Evolutionary conservation across 805 yeast species (phyloP).

Genomic region (Monosporozyma solicola): DNA sequence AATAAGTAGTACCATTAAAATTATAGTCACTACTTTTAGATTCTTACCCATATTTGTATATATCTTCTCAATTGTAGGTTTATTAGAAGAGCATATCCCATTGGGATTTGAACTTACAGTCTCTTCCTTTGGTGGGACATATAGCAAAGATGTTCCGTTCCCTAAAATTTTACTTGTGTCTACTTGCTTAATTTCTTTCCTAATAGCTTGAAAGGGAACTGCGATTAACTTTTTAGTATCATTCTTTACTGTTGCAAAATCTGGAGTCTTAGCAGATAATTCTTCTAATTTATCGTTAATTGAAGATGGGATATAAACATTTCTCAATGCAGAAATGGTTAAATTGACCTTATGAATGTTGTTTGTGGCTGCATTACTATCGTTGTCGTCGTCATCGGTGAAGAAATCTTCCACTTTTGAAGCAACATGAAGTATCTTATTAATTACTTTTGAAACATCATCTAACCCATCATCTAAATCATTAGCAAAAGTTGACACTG

Average conservation of each 20-base stretch:
- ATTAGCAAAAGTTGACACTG: slow-evolving; percentile 44
- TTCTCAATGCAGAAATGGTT: slow-evolving; percentile 45
- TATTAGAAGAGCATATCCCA: slow-evolving; percentile 34
- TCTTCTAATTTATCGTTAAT: slow-evolving; percentile 49
- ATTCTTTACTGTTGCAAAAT: slow-evolving; percentile 55
- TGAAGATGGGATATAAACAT: slow-evolving; percentile 55
- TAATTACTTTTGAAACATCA: slow-evolving; percentile 49
- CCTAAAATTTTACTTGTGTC: slow-evolving; percentile 23
- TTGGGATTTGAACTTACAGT: slow-evolving; percentile 8
- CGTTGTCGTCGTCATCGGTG: slow-evolving; percentile 33
- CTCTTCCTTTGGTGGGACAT: slow-evolving; percentile 33
- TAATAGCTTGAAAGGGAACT: slow-evolving; percentile 49
- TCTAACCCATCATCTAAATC: slow-evolving; percentile 60
- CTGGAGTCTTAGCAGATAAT: slow-evolving; percentile 48
- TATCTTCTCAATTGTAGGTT: slow-evolving; percentile 33
- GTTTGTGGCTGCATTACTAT: slow-evolving; percentile 21
- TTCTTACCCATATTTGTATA: slow-evolving; percentile 27
- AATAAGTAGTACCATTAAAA: slow-evolving; percentile 33
- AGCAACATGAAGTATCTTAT: slow-evolving; percentile 44
- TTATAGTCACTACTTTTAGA: slow-evolving; percentile 31
- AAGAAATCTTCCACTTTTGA: slow-evolving; percentile 50
- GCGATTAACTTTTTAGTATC: slow-evolving; percentile 46
- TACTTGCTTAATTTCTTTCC: slow-evolving; percentile 31
- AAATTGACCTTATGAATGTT: slow-evolving; percentile 35
- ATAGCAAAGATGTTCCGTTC: slow-evolving; percentile 18